A percentile compares a stretch with the other conserved stretches of the same genome.
Evolutionary conservation across 208 protist species (phyloP).

Genomic region (Crithidia sp.): DNA sequence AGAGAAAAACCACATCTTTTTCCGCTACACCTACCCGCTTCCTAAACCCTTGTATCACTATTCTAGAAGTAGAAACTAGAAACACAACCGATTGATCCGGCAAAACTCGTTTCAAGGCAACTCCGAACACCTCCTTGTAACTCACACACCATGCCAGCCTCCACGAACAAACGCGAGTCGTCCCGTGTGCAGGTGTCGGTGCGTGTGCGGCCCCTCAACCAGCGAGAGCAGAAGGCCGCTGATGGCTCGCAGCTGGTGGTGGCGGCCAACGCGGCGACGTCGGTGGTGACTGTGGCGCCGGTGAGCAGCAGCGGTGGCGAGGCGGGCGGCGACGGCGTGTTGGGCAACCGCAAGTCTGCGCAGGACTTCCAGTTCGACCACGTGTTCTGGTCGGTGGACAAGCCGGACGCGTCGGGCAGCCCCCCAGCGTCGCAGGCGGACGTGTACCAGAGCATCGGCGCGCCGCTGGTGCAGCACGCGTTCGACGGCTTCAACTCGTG

Average conservation of each 20-base stretch:
- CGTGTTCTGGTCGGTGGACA: conserved; percentile 65
- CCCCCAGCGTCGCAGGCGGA: conserved; percentile 49
- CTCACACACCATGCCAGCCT: not conserved
- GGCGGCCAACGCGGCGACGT: conserved; percentile 12
- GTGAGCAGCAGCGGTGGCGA: not conserved
- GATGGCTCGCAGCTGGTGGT: conserved; percentile 23
- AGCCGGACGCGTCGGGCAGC: conserved; percentile 34
- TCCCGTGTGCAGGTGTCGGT: conserved; percentile 59
- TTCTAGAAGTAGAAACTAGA: no score
- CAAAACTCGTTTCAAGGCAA: no score
- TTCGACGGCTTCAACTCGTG: conserved; percentile 80
- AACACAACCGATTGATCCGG: no score
- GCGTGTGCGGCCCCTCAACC: conserved; percentile 66
- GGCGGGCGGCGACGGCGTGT: not conserved
- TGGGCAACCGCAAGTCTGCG: not conserved
- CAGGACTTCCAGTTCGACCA: conserved; percentile 71
- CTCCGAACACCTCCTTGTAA: no score
- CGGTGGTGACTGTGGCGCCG: conserved; percentile 30
- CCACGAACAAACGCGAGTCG: conserved; percentile 16
- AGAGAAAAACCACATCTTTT: no score
- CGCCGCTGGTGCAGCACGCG: conserved; percentile 53
- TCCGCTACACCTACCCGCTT: no score
- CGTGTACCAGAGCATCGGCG: conserved; percentile 64
- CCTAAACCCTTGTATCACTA: no score
- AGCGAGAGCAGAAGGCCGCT: conserved; percentile 34